Base-by-base conservation (phyloP, 2,329 filamentous ascomycete species). In the Fusarium pilosicola region DNA sequence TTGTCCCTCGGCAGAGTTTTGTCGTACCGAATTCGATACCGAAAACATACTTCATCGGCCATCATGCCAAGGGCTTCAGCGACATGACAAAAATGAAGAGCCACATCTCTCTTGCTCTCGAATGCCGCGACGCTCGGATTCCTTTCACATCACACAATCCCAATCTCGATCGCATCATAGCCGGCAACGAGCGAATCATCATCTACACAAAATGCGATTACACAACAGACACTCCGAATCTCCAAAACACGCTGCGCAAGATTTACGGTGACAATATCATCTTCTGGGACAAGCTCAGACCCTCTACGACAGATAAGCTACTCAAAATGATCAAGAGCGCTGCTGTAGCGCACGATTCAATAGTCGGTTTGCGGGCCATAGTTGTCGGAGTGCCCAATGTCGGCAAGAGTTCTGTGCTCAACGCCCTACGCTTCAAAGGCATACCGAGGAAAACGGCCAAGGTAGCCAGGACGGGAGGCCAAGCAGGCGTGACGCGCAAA, bases 361-460 rank as follows among this genome's bases (percentile, higher is more conserved):
- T 98, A n/a, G 91, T 93, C 13, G 95, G 95, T n/a, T 88, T 94
- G 75, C 90, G 95, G 55, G 89, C 95, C 64, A 89, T 99, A 81
- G 90, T 98, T 2, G 95, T 98, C 20, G 96, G 96, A 62, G 98
- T 99, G 95, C 96, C 96, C 41, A 99, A 99, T 80, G 94, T 97
- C 1, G 96, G 96, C 41, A 99, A 99, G 84, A 97, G 94, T 52
- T 95, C 95, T 3, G 86, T 99, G n/a, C 89, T 99, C 46, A 99
- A 99, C 81, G 89, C 91, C 22, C 88, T 98, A 55, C 92, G 96
- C 26, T 88, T 87, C 45, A 85, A 88, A 24, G 94, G 94, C 45
- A 88, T 80, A 3, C 79, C 80, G 55, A 86, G 87, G 26, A 77
- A 77, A 39, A 79, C 80, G 22, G 73, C 81, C 34, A 97, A 96